phyloP scores from a whole-genome alignment of 305 asterid species.

The Euphrasia arctica region DNA sequence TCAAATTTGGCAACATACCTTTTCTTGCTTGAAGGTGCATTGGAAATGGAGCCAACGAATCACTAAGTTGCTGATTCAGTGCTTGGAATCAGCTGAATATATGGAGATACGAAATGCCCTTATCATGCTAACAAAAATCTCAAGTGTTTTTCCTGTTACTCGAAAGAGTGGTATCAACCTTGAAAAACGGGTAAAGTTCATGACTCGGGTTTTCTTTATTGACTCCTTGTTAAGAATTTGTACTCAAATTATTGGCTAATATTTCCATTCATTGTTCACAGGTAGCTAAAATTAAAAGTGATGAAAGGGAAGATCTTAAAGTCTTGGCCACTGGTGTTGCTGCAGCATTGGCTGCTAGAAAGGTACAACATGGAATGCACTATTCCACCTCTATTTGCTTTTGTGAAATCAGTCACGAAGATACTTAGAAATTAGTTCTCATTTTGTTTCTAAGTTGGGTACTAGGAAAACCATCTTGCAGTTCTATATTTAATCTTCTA shows the following conservation, averaged over 20 bases:
- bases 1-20: constrained; percentile 6
- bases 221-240: constrained; percentile 13
- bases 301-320: constrained; percentile 98
- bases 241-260: constrained; percentile 23
- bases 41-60: constrained; percentile 99
- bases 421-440: constrained; percentile 12
- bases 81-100: constrained; percentile 93
- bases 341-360: constrained; percentile 96
- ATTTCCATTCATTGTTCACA: constrained; percentile 31
- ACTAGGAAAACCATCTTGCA: constrained; percentile 5
- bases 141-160: constrained; percentile 93
- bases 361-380: constrained; percentile 47
- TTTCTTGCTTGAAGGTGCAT: constrained; percentile 66
- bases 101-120: constrained; percentile 99
- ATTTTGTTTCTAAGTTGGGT: constrained; percentile 14
- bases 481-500: constrained; percentile 16
- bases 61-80: constrained; percentile 90
- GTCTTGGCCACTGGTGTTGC: constrained; percentile 98
- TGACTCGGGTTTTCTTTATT: constrained; percentile 14
- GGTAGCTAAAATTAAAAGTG: constrained; percentile 98
- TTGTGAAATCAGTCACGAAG: constrained; percentile 7
- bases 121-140: constrained; percentile 82
- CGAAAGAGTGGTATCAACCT: constrained; percentile 98
- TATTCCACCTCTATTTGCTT: constrained; percentile 13
- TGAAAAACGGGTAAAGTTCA: constrained; percentile 82